Evolutionary conservation across 2,329 filamentous ascomycete genomes (phyloP), one percentile per base, ranked within the genome.

Genomic region (Helminthosporium solani): DNA sequence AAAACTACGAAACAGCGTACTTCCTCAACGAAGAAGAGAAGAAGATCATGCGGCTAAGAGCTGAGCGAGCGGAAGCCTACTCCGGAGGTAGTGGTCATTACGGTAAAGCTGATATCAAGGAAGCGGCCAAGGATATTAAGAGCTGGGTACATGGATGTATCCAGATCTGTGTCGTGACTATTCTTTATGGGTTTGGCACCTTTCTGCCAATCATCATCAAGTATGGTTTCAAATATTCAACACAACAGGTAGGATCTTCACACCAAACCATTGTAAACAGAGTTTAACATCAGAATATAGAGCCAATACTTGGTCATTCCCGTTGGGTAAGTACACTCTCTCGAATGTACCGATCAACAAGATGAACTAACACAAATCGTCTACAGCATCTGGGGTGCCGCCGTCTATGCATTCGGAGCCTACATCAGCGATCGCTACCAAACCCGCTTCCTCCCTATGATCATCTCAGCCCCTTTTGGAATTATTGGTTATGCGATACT

Each of bases 151-250:
- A 67, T 38, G 67, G 65, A 4, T 34, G 65, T 9, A 69, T 69
- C 14, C 71, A 74, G 41, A 72, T 75, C 46, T 62, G 58, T 7
- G 66, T 69, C 3, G 67, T 73, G 7, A 72, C 70, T 0, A 68
- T 73, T 11, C 47, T 72, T 8, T 73, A 73, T 35, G 69, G 70
- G 6, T 73, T 73, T 31, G 66, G 71, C 2, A 73, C 70, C 0
- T 74, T 74, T 39, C 52, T 74, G 1, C 72, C 71, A 0, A 71
- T 73, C 38, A 73, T 74, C 39, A 72, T 73, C 37, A 67, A 68
- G 16, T 63, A 73, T 15, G 62, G 64, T 2, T 73, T 74, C 46
- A 57, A 69, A 18, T 73, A 70, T 42, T 68, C 68, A 1, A 69
- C 68, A 1, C 60, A 71, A 9, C 64, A 74, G 50, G 66, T 68